Evolutionary conservation across 805 yeast species (phyloP).

Genomic region (Candida orba): DNA sequence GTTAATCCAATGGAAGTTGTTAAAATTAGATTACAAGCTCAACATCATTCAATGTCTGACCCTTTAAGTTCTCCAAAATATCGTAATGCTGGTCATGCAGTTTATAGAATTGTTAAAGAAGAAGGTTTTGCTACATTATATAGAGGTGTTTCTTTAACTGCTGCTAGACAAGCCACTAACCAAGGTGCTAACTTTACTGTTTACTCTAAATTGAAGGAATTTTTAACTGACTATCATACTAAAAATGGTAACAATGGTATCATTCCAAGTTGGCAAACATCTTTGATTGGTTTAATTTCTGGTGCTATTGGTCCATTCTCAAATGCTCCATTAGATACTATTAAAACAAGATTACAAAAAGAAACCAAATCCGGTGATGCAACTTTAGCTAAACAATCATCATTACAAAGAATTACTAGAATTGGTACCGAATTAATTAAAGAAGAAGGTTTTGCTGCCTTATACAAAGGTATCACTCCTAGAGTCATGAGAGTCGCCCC

Average conservation of each 20-base stretch:
- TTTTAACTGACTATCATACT: slow-evolving; percentile 54
- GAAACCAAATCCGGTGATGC: slow-evolving; percentile 52
- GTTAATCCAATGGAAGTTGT: slow-evolving; percentile 98
- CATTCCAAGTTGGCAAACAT: slow-evolving; percentile 92
- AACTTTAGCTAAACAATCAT: slow-evolving; percentile 39
- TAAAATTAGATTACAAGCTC: slow-evolving; percentile 93
- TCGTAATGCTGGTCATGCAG: slow-evolving; percentile 88
- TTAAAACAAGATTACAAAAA: slow-evolving; percentile 93
- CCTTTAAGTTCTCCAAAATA: slow-evolving; percentile 75
- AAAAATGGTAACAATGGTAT: slow-evolving; percentile 30
- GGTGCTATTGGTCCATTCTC: slow-evolving; percentile 98
- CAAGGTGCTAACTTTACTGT: slow-evolving; percentile 98
- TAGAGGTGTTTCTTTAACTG: slow-evolving; percentile 92
- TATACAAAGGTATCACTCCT: slow-evolving; percentile 96
- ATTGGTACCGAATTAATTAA: slow-evolving; percentile 75
- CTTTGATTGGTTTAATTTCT: slow-evolving; percentile 80
- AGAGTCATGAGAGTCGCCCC: slow-evolving; percentile 99
- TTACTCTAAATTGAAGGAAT: slow-evolving; percentile 75
- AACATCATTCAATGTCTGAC: slow-evolving; percentile 82
- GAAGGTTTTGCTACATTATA: slow-evolving; percentile 87
- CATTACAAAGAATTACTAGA: slow-evolving; percentile 69
- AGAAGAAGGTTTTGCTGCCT: slow-evolving; percentile 84
- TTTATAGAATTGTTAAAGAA: slow-evolving; percentile 73
- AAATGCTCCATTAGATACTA: slow-evolving; percentile 95
- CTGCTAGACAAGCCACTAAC: slow-evolving; percentile 96